phyloP scores from a whole-genome alignment of 2,329 filamentous ascomycete species.

The Phaeosphaeria sp. region DNA sequence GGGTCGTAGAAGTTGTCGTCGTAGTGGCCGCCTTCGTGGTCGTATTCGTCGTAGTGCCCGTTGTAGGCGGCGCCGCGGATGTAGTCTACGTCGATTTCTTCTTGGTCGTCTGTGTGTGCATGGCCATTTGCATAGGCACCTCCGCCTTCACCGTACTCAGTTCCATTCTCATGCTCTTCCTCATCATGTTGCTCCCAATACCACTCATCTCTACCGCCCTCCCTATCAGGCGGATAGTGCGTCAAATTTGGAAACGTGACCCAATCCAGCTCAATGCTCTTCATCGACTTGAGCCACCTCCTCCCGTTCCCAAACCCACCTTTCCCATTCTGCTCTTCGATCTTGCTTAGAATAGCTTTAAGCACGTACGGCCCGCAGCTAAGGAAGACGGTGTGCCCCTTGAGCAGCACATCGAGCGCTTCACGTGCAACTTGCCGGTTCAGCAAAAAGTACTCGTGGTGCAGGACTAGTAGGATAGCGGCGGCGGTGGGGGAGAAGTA shows the following conservation, averaged over 20 bases:
- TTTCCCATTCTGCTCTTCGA: conserved; percentile 35
- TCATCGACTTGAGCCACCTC: conserved; percentile 41
- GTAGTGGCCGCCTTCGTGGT: conserved; percentile 43
- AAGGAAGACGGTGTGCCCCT: conserved; percentile 42
- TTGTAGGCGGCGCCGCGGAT: conserved; percentile 32
- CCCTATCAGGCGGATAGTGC: conserved; percentile 38
- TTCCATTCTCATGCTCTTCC: not conserved
- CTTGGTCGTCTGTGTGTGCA: too few relatives aligned
- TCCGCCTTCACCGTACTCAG: too few relatives aligned
- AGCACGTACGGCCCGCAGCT: conserved; percentile 46
- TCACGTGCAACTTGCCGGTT: conserved; percentile 44
- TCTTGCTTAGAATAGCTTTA: conserved; percentile 34
- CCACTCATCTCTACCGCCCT: conserved; percentile 30
- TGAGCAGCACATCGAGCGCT: conserved; percentile 44
- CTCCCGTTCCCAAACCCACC: too few relatives aligned
- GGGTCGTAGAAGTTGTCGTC: conserved; percentile 46
- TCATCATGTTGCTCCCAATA: conserved; percentile 30
- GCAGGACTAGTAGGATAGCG: conserved; percentile 41
- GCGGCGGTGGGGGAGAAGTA: conserved; percentile 41
- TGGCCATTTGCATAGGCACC: not conserved
- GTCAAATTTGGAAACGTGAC: conserved; percentile 43
- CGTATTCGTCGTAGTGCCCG: conserved; percentile 42
- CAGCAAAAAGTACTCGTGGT: conserved; percentile 44
- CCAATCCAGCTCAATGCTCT: conserved; percentile 44
- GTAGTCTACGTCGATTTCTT: conserved; percentile 39